Evolutionary conservation across 176 grass and related monocot species (phyloP).

Genomic region (Oryza officinalis): DNA sequence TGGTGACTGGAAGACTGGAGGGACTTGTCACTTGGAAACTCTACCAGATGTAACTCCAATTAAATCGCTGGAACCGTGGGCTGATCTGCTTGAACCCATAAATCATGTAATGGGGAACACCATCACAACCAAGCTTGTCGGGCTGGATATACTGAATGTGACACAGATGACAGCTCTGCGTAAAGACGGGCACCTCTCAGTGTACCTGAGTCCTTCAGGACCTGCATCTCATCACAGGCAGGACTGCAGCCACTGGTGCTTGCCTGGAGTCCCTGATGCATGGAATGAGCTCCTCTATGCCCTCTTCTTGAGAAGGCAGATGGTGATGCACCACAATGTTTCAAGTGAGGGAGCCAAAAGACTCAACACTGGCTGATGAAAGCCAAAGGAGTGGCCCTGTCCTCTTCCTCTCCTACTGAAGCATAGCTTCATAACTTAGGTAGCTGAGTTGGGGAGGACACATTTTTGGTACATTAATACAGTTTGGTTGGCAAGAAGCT

Average conservation of each 20-base stretch:
- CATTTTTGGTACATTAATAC: slow-evolving; percentile 35
- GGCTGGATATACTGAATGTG: slow-evolving; percentile 70
- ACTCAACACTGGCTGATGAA: slow-evolving; percentile 25
- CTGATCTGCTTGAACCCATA: slow-evolving; percentile 62
- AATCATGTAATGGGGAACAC: slow-evolving; percentile 42
- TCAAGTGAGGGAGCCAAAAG: slow-evolving; percentile 2
- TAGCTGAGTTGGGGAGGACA: not conserved
- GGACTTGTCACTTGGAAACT: slow-evolving; percentile 77
- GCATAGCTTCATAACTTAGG: not conserved
- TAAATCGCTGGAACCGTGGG: slow-evolving; percentile 55
- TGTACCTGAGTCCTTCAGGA: slow-evolving; percentile 61
- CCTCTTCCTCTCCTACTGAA: not conserved
- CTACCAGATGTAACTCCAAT: slow-evolving; percentile 48
- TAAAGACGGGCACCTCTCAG: slow-evolving; percentile 82
- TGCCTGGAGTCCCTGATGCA: slow-evolving; percentile 89
- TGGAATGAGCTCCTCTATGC: slow-evolving; percentile 91
- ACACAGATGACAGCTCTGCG: slow-evolving; percentile 76
- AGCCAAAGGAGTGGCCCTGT: not conserved
- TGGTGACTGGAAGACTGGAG: slow-evolving; percentile 77
- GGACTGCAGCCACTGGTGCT: slow-evolving; percentile 98
- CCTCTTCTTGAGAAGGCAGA: slow-evolving; percentile 56
- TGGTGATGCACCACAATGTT: slow-evolving; percentile 20
- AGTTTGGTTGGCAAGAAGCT: slow-evolving; percentile 37
- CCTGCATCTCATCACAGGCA: slow-evolving; percentile 63
- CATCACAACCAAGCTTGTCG: slow-evolving; percentile 32